Percentiles rank a stretch among this genome's conserved stretches.
These are phyloP conservation scores for Cudoniella acicularis DNA, from an alignment of 495 filamentous ascomycete species.

Conservation along the genomic window DNA sequence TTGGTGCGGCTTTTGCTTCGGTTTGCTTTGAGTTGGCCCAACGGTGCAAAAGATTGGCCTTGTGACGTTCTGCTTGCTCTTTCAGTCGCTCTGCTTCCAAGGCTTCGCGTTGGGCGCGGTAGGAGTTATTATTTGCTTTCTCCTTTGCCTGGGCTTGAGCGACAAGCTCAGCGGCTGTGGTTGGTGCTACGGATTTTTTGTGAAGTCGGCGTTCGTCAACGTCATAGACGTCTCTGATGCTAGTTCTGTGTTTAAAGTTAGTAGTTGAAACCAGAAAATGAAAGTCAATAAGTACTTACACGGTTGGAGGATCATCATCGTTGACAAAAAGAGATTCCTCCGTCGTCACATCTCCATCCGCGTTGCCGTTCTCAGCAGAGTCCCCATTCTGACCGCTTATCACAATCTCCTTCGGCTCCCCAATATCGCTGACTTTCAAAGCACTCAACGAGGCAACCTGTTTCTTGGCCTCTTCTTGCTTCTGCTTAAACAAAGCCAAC, in stretches of 20 bases:
- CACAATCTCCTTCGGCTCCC: not conserved
- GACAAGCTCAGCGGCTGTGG: constrained; percentile 2
- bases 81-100: not conserved
- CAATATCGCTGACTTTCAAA: not conserved
- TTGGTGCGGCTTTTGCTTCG: not conserved
- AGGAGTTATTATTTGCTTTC: not conserved
- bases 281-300: not conserved
- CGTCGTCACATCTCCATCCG: not conserved
- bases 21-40: not conserved
- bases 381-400: too few species aligned
- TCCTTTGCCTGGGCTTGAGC: not conserved
- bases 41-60: not conserved
- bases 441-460: constrained; percentile 8
- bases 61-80: not conserved
- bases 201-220: not conserved
- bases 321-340: constrained; percentile 14
- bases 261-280: not conserved
- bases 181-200: not conserved
- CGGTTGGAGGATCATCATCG: not conserved
- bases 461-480: constrained; percentile 10
- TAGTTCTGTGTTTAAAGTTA: not conserved
- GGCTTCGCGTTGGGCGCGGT: constrained; percentile 2
- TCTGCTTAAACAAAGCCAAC: constrained; percentile 4
- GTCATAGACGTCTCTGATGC: not conserved
- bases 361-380: too few species aligned